Base-by-base conservation (phyloP, 2,329 filamentous ascomycete species). In the Alternaria alternata region DNA sequence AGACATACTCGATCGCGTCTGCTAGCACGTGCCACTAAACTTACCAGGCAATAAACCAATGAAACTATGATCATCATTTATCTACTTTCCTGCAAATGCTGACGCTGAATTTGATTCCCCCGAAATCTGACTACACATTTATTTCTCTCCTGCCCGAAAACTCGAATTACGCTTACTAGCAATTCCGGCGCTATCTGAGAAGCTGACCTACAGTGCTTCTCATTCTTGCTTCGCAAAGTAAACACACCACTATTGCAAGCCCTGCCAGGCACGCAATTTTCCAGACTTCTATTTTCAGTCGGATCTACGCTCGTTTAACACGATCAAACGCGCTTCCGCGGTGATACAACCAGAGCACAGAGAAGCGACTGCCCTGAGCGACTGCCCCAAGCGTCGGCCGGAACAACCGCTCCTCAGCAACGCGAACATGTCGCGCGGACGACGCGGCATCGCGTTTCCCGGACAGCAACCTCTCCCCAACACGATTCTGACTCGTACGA, bases 1-100 rank as follows among this genome's bases (percentile, higher is more conserved):
- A 67, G 58, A 66, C 59, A 61, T 59, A 32, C 59, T 59, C 65
- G 74, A 73, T 78, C 75, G 70, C 70, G 66, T 71, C 70, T 67
- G 55, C 64, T 57, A 67, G 66, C 65, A 68, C 63, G 58, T 58
- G 61, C 58, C 65, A 66, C 65, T 68, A 65, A 74, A 70, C 57
- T 59, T 42, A 51, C 47, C 54, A 73, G 68, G 64, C 65, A 64
- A 69, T 52, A 59, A 61, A 66, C 62, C 54, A 70, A 73, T 68
- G 63, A 70, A 72, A 67, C 51, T 46, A 64, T 38, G 51, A 64
- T 51, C 48, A 60, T 57, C 22, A 46, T 38, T 51, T 22, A 34
- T 32, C 4, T n/a, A 24, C 9, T 26, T 3, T 18, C 26, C 16
- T 32, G 7, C 5, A 43, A 11, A 18, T 12, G n/a, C 24, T 39